phyloP scores from a whole-genome alignment of 2,329 filamentous ascomycete genomes.

The Fonsecaea pugnacius region DNA sequence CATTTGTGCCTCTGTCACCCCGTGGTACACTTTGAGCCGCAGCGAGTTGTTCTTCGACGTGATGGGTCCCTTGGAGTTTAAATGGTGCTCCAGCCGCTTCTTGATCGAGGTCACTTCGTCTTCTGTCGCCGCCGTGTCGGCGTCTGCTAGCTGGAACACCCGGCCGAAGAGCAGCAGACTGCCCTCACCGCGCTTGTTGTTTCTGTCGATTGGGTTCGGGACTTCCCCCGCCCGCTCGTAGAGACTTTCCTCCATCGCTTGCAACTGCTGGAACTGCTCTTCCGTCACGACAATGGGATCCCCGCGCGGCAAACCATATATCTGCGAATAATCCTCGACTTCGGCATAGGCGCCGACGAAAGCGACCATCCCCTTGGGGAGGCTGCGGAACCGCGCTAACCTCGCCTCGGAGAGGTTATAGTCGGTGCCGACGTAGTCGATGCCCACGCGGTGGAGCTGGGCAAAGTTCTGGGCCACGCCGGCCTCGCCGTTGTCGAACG shows the following conservation, averaged over 20 bases:
- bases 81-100: slow-evolving; percentile 9
- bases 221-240: slow-evolving; percentile 1
- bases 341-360: slow-evolving; percentile 12
- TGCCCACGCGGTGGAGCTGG: slow-evolving; percentile 9
- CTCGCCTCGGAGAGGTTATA: slow-evolving; percentile 9
- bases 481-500: slow-evolving; percentile 9
- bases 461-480: slow-evolving; percentile 8
- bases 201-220: slow-evolving; percentile 4
- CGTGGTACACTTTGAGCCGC: slow-evolving; percentile 7
- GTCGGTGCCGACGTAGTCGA: slow-evolving; percentile 9
- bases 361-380: slow-evolving; percentile 3
- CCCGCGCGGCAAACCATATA: slow-evolving; percentile 2
- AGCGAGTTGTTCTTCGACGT: slow-evolving; percentile 8
- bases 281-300: background rate
- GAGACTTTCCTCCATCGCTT: slow-evolving; percentile 6
- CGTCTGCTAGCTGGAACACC: slow-evolving; percentile 2
- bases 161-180: slow-evolving; percentile 10
- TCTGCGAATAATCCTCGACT: slow-evolving; percentile 9
- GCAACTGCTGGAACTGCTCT: slow-evolving; percentile 9
- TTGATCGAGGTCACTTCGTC: slow-evolving; percentile 4
- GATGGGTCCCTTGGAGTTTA: slow-evolving; percentile 2
- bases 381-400: slow-evolving; percentile 2
- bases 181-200: background rate
- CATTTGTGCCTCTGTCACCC: slow-evolving; percentile 10
- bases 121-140: background rate